These are phyloP conservation scores for Hypoxylon lienhwacheense DNA, from an alignment of 495 filamentous ascomycete genomes.

Conservation along the genomic window DNA sequence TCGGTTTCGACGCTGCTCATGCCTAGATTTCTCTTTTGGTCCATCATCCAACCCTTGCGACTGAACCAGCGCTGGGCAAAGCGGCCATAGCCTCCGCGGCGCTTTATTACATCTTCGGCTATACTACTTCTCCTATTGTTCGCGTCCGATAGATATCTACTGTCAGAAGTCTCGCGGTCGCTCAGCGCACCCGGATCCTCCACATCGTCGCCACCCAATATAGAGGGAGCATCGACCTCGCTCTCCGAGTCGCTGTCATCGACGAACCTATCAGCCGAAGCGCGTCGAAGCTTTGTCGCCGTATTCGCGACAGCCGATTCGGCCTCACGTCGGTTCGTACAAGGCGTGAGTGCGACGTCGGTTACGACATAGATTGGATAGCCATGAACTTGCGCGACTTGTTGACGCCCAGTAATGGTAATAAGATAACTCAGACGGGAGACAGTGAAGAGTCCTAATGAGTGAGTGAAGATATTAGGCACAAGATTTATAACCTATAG, in stretches of 20 bases:
- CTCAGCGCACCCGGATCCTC: slow-evolving; percentile 37
- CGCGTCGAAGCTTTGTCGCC: slow-evolving; percentile 49
- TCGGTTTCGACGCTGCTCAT: slow-evolving; percentile 47
- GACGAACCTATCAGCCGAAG: slow-evolving; percentile 29
- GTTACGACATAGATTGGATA: slow-evolving; percentile 81
- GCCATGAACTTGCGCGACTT: slow-evolving; percentile 84
- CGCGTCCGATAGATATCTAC: slow-evolving; percentile 22
- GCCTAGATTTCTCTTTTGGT: slow-evolving; percentile 59
- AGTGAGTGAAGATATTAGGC: slow-evolving; percentile 1
- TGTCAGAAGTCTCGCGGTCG: slow-evolving; percentile 31
- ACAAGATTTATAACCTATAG: slow-evolving; percentile 1
- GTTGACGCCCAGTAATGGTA: slow-evolving; percentile 76
- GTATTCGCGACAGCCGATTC: slow-evolving; percentile 68
- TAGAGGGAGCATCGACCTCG: slow-evolving; percentile 39
- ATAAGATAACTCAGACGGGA: slow-evolving; percentile 78
- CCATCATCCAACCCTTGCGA: slow-evolving; percentile 70
- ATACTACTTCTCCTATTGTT: slow-evolving; percentile 54
- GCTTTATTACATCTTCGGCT: slow-evolving; percentile 80
- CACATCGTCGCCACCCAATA: slow-evolving; percentile 35
- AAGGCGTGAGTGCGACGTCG: slow-evolving; percentile 84
- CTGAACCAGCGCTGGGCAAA: slow-evolving; percentile 92
- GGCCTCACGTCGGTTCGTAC: slow-evolving; percentile 74
- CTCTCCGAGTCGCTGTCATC: slow-evolving; percentile 47
- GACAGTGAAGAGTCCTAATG: slow-evolving; percentile 70
- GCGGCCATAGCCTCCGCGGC: slow-evolving; percentile 76